phyloP scores from a whole-genome alignment of 163 green algal genomes.

The Scenedesmus sp. region DNA sequence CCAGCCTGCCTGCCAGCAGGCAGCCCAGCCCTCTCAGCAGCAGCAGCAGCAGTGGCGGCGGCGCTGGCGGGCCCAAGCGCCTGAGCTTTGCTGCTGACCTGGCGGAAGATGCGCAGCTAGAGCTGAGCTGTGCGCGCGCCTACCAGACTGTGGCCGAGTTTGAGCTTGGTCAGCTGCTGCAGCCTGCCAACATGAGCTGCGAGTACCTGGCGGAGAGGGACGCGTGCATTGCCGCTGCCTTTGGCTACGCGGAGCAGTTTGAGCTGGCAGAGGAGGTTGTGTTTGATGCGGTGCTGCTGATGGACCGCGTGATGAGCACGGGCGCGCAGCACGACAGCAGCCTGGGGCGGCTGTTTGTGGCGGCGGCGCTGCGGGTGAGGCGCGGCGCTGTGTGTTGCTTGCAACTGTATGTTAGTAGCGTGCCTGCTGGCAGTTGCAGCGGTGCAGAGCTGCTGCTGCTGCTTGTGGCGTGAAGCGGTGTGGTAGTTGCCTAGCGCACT shows the following conservation, averaged over 20 bases:
- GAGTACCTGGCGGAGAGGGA: conserved; percentile 44
- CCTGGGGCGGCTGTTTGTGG: conserved; percentile 44
- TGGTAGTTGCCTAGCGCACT: too few species aligned
- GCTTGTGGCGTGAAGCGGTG: background rate
- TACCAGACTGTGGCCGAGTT: conserved; percentile 69
- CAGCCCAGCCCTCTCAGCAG: conserved; percentile 20
- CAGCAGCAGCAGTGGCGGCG: background rate
- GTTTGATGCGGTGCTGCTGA: conserved; percentile 80
- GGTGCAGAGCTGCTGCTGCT: background rate
- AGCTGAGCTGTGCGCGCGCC: conserved; percentile 59
- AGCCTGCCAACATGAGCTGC: conserved; percentile 23
- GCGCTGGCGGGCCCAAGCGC: background rate
- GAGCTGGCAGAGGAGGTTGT: conserved; percentile 65
- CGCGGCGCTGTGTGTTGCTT: background rate
- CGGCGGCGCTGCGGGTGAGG: conserved; percentile 44
- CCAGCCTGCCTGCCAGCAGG: background rate
- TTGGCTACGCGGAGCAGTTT: conserved; percentile 45
- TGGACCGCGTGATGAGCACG: conserved; percentile 63
- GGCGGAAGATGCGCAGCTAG: conserved; percentile 39
- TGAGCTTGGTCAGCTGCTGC: conserved; percentile 53
- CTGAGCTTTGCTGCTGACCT: conserved; percentile 45
- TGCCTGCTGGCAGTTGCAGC: background rate
- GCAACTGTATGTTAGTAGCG: background rate
- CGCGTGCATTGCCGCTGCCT: conserved; percentile 22
- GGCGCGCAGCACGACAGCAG: conserved; percentile 23